Base-by-base conservation (phyloP, 352 stramenopile genomes). In the Phytophthora rubi region DNA sequence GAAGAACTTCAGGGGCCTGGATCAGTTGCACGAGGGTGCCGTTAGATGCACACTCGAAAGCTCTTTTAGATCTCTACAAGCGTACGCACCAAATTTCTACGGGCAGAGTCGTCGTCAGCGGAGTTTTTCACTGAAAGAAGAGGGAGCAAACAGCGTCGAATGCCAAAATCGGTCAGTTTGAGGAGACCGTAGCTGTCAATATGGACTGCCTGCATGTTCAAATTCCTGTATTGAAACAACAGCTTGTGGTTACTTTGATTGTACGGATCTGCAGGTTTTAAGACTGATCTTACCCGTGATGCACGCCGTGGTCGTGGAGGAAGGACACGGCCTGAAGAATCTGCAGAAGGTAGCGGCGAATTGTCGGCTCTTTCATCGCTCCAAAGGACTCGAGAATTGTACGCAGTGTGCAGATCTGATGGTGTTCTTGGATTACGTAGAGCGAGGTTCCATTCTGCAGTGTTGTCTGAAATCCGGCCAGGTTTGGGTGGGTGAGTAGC, bases 301-400 rank as follows among this genome's bases (percentile, higher is more conserved):
- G 5, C 18, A 92, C 61, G 13, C 77, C 74, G 35, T 76, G 74
- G 2, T 62, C 44, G 33, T 92, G 84, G 6, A 94, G 75, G 62
- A 64, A 90, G 6, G 57, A 57, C 2, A 91, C 64, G 13, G 67
- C 84, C 21, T 91, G 72, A 1, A 91, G 62, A 13, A 92, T 54
- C 47, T 94, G 86, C 15, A 79, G 15, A 10, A 91, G n/a, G 28
- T 94, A 94, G 0, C 84, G 79, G 0, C 82, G 84, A 51, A 93
- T 86, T 16, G 81, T 90, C 9, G 82, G 59, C 55, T 93, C 86
- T 26, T 89, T 91, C 86, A 93, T 93, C 0, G 76, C 60, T 0
- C 86, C 86, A 65, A 93, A 93, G 8, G 82, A 88, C 54, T 80
- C 75, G 2, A 93, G 68, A 32, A 92, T 88, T 23, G 84, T 90